Base-by-base conservation (phyloP, 495 filamentous ascomycete genomes). In the Xylaria intraflava region DNA sequence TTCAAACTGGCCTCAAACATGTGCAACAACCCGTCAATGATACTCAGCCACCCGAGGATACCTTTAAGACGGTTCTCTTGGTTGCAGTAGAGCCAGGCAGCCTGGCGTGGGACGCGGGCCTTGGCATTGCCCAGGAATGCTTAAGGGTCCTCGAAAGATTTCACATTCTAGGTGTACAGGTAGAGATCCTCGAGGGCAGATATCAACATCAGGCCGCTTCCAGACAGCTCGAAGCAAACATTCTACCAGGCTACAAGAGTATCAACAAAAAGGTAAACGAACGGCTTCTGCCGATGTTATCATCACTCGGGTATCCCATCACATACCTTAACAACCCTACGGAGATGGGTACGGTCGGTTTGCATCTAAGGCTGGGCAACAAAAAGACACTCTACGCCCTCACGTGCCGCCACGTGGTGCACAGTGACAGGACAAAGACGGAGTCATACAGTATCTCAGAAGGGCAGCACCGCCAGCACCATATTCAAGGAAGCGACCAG, bases 351-450 rank as follows among this genome's bases (percentile, higher is more conserved):
- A 44, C 50, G 9, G 27, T 45, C 1, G 40, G 50, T 30, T 17
- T 53, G 50, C 50, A 51, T 29, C 3, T 53, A 12, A 53, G 35
- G 29, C 50, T 53, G 9, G 50, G 42, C 44, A 17, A 44, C 23
- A 29, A 53, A 16, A 24, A 26, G 31, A 53, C 27, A 2, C 9
- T 53, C 10, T 53, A 53, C 27, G 39, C 24, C 26, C 40, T 53
- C 9, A 53, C 50, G 12, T 53, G 50, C 42, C 50, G 50, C 3
- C 50, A 53, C 17, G 50, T 53, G 3, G 41, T 53, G 0, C 10
- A 31, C 16, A 36, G 26, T 20, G n/a, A 30, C 11, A 39, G 39
- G 3, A 20, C 27, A 16, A 27, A 12, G 0, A 14, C 44, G n/a
- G 41, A 53, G 20, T 41, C 27, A 9, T 53, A 46, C 40, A 31